Evolutionary conservation across 768 basidiomycete species (phyloP).

Genomic region (Solioccasus polychromus): DNA sequence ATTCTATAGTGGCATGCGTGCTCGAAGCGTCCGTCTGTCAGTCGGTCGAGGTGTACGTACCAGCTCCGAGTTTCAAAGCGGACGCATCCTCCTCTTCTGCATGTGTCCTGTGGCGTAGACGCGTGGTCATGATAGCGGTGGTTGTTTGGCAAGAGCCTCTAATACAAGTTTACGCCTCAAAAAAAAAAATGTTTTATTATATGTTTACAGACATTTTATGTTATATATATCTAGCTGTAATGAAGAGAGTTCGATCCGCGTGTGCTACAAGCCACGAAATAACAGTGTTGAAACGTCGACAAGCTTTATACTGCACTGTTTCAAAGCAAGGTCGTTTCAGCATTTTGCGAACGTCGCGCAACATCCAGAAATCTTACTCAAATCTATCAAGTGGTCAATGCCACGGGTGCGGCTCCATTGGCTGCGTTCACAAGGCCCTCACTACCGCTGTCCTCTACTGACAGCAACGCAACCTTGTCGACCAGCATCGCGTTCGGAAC

Average conservation of each 20-base stretch:
- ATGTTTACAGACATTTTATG: conserved; percentile 37
- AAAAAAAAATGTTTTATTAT: conserved; percentile 28
- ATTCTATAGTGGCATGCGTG: conserved; percentile 48
- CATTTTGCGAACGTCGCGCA: background rate
- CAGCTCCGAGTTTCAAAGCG: conserved; percentile 76
- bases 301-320: conserved; percentile 16
- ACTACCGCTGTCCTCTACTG: conserved; percentile 31
- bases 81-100: conserved; percentile 86
- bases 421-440: conserved; percentile 8
- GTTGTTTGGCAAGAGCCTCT: conserved; percentile 34
- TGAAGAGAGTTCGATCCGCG: conserved; percentile 22
- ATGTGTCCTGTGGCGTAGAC: conserved; percentile 61
- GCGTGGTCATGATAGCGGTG: conserved; percentile 54
- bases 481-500: conserved; percentile 35
- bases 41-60: conserved; percentile 30
- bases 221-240: conserved; percentile 34
- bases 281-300: conserved; percentile 30
- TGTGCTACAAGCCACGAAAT: conserved; percentile 25
- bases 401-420: conserved; percentile 17
- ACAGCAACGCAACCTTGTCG: conserved; percentile 36
- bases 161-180: conserved; percentile 23
- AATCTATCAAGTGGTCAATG: conserved; percentile 28
- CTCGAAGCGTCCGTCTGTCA: background rate
- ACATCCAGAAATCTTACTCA: conserved; percentile 14
- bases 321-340: conserved; percentile 5